Base-by-base conservation (phyloP, 2,329 filamentous ascomycete species). In the Fusarium subtropicale region DNA sequence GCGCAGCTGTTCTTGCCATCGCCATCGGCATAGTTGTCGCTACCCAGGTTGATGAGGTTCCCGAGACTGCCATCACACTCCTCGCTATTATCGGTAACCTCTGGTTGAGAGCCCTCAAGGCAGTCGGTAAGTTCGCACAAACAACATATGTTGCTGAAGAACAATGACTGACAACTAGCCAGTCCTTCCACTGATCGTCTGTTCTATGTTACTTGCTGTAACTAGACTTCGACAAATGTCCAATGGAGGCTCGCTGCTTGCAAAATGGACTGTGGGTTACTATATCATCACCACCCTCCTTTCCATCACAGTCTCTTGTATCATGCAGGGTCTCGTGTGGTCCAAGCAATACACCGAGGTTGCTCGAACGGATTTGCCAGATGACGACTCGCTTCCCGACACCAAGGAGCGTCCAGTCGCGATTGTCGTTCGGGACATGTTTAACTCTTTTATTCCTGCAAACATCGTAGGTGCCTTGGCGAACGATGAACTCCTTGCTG, bases 171-270 rank as follows among this genome's bases (percentile, higher is more conserved):
- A 69, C 56, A 20, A 36, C 7, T 31, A 24, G 18, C 18, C 7
- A 85, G 84, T 86, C 1, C 77, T 87, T 3, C 84, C 84, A 3
- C 74, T 87, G 56, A 87, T 87, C 42, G 77, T 86, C 28, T 81
- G 79, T 10, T 84, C 85, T 26, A 86, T 87, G 79, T 81, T 87
- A 47, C 77, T 86, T 20, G 82, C 84, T 7, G 77, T 86, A 8
- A 82, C 83, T 47, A 79, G 80, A n/a, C 78, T 87, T 10, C 79
- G 82, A 20, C 79, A 77, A 9, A 84, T 86, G 80, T 76, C 81
- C 13, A 72, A 79, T 12, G 79, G 81, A 15, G 83, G 81, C 9
- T 79, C 77, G 13, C 75, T 76, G 52, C 79, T 87, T 0, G 85
- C 83, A n/a, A 75, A 73, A 28, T 85, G 80, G 81, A 84, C 84